phyloP scores from a whole-genome alignment of 2,329 filamentous ascomycete genomes.

The Ceratocystis eucalypticola region DNA sequence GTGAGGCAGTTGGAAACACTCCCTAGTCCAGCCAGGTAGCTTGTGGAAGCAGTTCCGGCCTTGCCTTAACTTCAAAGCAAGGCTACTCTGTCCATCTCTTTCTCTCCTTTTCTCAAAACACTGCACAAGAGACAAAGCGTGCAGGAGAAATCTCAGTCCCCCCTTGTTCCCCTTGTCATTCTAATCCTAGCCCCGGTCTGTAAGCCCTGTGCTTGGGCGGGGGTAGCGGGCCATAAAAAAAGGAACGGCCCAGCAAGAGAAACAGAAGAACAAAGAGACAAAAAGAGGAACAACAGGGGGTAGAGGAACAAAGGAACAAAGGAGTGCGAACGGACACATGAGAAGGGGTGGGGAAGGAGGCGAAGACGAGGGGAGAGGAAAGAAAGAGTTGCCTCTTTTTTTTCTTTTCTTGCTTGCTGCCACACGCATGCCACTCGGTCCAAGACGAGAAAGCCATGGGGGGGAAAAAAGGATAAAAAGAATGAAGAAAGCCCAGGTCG shows the following conservation, averaged over 20 bases:
- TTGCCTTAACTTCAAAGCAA: background rate
- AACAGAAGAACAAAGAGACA: background rate
- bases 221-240: background rate
- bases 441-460: too few species aligned
- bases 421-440: background rate
- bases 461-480: too few species aligned
- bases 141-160: constrained; percentile 1
- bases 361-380: background rate
- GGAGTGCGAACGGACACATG: constrained; percentile 6
- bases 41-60: background rate
- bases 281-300: background rate
- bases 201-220: background rate
- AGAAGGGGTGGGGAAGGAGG: background rate
- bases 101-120: too few species aligned
- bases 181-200: background rate
- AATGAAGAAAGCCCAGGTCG: too few species aligned
- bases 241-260: background rate
- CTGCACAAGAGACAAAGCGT: background rate
- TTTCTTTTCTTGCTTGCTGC: background rate
- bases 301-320: constrained; percentile 5
- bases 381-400: background rate
- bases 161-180: background rate
- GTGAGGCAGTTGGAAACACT: background rate
- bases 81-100: background rate
- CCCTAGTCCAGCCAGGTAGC: background rate